A percentile compares a stretch with the other conserved stretches of the same genome.
phyloP scores from a whole-genome alignment of 192 early-diverging fungal species.

The Hyaloraphidium curvatum region DNA sequence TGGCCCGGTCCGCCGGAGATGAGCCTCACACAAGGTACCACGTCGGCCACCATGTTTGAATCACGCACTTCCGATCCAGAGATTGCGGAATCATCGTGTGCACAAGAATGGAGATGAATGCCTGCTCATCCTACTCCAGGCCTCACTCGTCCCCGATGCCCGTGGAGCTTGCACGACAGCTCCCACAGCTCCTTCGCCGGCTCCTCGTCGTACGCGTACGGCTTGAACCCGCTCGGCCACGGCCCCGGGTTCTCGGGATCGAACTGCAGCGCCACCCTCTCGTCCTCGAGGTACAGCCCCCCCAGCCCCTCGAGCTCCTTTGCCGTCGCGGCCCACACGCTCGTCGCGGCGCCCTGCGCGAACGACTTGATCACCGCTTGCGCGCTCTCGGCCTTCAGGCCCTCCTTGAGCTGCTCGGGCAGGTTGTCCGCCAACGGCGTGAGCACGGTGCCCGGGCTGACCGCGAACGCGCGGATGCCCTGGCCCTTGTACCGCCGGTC shows the following conservation, averaged over 20 bases:
- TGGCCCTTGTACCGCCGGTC: not conserved
- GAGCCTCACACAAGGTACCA: too few species aligned
- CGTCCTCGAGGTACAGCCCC: constrained; percentile 18
- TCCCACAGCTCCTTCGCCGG: not conserved
- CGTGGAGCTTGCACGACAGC: not conserved
- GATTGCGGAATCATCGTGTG: too few species aligned
- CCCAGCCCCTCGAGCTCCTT: constrained; percentile 18
- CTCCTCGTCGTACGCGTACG: not conserved
- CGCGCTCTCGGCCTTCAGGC: not conserved
- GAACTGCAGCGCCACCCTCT: too few species aligned
- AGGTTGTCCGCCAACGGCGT: not conserved
- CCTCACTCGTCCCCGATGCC: too few species aligned
- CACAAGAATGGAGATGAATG: too few species aligned
- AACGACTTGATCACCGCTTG: constrained; percentile 6
- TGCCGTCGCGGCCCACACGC: constrained; percentile 6
- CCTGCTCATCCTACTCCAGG: too few species aligned
- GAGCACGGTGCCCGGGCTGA: not conserved
- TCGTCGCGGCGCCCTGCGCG: constrained; percentile 14
- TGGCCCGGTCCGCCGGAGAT: too few species aligned
- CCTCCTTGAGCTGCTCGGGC: not conserved
- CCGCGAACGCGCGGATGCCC: not conserved
- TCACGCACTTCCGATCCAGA: too few species aligned
- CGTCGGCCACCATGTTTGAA: too few species aligned
- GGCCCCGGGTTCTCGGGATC: not conserved
- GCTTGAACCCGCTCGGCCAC: not conserved